These are phyloP conservation scores for Tuber borchii DNA, from an alignment of 495 filamentous ascomycete species.

Conservation along the genomic window DNA sequence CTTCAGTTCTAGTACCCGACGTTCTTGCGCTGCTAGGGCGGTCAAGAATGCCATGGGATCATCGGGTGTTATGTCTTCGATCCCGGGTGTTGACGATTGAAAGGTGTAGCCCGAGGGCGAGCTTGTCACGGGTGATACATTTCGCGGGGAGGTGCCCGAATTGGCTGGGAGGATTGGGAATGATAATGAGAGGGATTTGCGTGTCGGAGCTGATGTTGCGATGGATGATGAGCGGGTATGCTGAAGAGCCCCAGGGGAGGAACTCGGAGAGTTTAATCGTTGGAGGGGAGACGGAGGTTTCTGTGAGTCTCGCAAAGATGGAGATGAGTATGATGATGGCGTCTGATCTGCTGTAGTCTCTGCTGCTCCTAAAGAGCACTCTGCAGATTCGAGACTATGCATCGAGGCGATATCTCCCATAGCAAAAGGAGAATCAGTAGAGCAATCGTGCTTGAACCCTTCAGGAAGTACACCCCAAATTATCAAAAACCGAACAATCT, in stretches of 20 bases:
- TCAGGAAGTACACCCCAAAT: slow-evolving; percentile 4
- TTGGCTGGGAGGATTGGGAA: slow-evolving; percentile 40
- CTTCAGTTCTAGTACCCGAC: slow-evolving; percentile 81
- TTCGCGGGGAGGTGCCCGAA: slow-evolving; percentile 28
- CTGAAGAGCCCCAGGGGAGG: slow-evolving; percentile 5
- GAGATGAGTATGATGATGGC: slow-evolving; percentile 9
- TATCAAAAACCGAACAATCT: background rate
- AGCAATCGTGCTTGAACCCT: background rate
- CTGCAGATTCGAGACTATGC: slow-evolving; percentile 12
- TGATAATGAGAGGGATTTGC: slow-evolving; percentile 38
- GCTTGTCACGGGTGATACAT: slow-evolving; percentile 22
- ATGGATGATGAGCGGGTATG: slow-evolving; percentile 24
- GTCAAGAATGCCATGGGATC: slow-evolving; percentile 76
- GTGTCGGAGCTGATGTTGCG: slow-evolving; percentile 26
- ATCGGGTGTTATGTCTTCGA: slow-evolving; percentile 45
- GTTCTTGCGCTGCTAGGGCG: slow-evolving; percentile 84
- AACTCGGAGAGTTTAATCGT: slow-evolving; percentile 17
- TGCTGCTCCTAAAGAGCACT: background rate
- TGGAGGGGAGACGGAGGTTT: slow-evolving; percentile 18
- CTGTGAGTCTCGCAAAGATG: slow-evolving; percentile 15
- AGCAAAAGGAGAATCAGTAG: background rate
- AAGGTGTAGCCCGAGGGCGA: slow-evolving; percentile 12
- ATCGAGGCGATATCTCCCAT: slow-evolving; percentile 34
- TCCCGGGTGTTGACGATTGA: background rate
- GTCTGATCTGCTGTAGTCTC: slow-evolving; percentile 6